Base-by-base conservation (phyloP, 2,329 filamentous ascomycete genomes). In the Monosporascus cannonballus region DNA sequence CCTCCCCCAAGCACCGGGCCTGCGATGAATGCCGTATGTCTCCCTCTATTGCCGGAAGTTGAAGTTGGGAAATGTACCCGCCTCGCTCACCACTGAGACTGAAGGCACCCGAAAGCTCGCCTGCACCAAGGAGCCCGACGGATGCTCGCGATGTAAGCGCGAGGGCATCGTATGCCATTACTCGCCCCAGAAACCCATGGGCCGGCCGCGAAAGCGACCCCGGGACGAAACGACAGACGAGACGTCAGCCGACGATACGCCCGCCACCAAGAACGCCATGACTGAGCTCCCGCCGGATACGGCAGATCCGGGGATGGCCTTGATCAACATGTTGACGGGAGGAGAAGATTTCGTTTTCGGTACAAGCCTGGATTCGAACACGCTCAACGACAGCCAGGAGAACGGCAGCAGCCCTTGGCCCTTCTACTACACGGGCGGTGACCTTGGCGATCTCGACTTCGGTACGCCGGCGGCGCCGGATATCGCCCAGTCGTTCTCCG, bases 21-120 rank as follows among this genome's bases (percentile, higher is more conserved):
- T 87, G 84, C 67, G 84, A 87, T 67, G 83, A 85, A 67, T 87
- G 84, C 69, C 77, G 84, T 86, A 75, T 69, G 81, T 75, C 39
- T 49, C 49, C 41, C 18, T n/a, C 24, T 49, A 34, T 9, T 27
- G 48, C 37, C 41, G 2, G 65, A 66, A 64, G 67, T 53, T 54
- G 50, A 51, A 37, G 37, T 54, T n/a, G 46, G 27, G 18, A 30
- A 17, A 17, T 1, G 2, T 14, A 25, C 54, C 6, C 42, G 5
- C 24, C 25, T 30, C 42, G 9, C 42, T 46, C 24, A 27, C 42
- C 24, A 30, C 17, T 27, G n/a, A 15, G n/a, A 46, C 17, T 27
- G 14, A 46, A 86, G 83, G 84, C 60, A 71, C 73, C 24, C 77
- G 83, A 50, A 87, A 87, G 64, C 76, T 86, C 47, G 83, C 83